A percentile compares a stretch with the other conserved stretches of the same genome.
phyloP scores from a whole-genome alignment of 768 basidiomycete genomes.

The Hirschioporus abietinus region DNA sequence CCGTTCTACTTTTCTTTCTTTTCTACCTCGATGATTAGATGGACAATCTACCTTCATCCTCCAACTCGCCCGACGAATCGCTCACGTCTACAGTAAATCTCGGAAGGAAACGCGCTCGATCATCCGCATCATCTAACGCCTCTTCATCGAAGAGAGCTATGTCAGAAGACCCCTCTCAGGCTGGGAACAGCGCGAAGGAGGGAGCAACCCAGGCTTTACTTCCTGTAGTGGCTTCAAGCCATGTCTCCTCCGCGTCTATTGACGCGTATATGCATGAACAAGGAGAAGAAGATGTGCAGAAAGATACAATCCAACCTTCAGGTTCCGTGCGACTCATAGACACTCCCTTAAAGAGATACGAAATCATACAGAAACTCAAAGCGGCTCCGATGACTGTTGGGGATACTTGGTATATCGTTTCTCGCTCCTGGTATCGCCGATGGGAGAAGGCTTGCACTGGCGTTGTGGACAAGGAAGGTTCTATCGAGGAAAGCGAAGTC shows the following conservation, averaged over 20 bases:
- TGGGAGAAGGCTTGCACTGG: constrained; percentile 74
- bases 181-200: neutral
- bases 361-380: constrained; percentile 43
- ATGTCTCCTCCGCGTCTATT: neutral
- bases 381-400: constrained; percentile 49
- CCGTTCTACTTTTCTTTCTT: neutral
- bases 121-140: neutral
- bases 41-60: constrained; percentile 2
- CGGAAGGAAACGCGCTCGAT: neutral
- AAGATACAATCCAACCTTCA: constrained; percentile 17
- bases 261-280: constrained; percentile 52
- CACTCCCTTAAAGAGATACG: constrained; percentile 42
- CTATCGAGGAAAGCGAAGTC: constrained; percentile 54
- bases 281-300: constrained; percentile 31
- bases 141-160: constrained; percentile 3
- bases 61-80: neutral
- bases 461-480: constrained; percentile 61
- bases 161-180: constrained; percentile 3
- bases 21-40: constrained; percentile 1
- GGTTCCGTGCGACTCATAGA: constrained; percentile 21
- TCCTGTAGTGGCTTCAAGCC: neutral
- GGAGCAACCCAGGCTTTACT: neutral
- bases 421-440: constrained; percentile 64
- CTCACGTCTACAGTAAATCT: neutral
- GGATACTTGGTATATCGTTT: constrained; percentile 76